Percentiles rank a stretch among this genome's conserved stretches.
phyloP scores from a whole-genome alignment of 371 early-diverging fungal species.

The Dichotomocladium elegans region DNA sequence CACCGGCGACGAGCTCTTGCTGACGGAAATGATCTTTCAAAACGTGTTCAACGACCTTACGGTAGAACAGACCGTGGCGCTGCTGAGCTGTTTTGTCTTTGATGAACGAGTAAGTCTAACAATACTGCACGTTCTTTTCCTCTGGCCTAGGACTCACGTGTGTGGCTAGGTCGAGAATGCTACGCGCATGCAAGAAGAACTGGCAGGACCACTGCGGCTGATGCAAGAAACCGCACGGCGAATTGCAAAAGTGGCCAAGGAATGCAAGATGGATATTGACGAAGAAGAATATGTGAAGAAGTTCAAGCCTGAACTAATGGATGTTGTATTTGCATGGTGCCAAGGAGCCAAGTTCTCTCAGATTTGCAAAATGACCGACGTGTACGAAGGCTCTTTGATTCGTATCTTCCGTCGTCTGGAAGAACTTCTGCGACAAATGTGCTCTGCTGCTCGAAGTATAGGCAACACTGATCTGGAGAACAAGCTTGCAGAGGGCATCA shows the following conservation, averaged over 20 bases:
- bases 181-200: constrained; percentile 64
- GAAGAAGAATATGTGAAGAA: constrained; percentile 77
- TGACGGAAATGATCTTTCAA: constrained; percentile 99
- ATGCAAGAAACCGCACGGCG: constrained; percentile 88
- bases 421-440: constrained; percentile 96
- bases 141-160: too few relatives aligned
- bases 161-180: constrained; percentile 18
- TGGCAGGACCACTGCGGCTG: constrained; percentile 72
- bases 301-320: constrained; percentile 95
- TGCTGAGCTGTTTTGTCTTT: constrained; percentile 95
- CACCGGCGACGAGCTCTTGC: constrained; percentile 94
- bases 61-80: constrained; percentile 85
- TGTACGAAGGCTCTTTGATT: constrained; percentile 98
- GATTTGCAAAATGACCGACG: constrained; percentile 95
- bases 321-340: constrained; percentile 96
- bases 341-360: constrained; percentile 93
- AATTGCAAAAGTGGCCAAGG: constrained; percentile 84
- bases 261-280: constrained; percentile 84
- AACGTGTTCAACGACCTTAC: constrained; percentile 95
- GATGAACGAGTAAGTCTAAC: constrained; percentile 77
- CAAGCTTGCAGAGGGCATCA: constrained; percentile 95
- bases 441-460: constrained; percentile 92
- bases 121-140: too few relatives aligned
- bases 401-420: constrained; percentile 94
- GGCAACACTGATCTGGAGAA: constrained; percentile 97